These are phyloP conservation scores for Ceratobasidium sp. DNA, from an alignment of 1,284 basidiomycete genomes.

Conservation along the genomic window DNA sequence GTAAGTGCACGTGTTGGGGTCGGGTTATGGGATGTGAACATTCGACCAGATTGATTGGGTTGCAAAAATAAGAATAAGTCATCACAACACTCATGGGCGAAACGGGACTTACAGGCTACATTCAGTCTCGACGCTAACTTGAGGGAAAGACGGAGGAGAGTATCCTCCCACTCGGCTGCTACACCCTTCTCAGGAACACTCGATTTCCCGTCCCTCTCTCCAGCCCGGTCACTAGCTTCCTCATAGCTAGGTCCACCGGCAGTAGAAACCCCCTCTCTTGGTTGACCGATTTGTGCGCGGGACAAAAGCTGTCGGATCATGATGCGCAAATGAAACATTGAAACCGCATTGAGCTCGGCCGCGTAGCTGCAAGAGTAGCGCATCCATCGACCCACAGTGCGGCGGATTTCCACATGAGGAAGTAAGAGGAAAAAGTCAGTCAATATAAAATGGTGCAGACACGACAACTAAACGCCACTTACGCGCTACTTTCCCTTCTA, in stretches of 20 bases:
- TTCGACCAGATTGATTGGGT: too few relatives aligned
- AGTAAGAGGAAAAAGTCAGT: too few relatives aligned
- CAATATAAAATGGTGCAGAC: neutral
- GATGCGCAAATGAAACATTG: slow-evolving; percentile 82
- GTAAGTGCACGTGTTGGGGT: too few relatives aligned
- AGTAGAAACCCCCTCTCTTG: neutral
- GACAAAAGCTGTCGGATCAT: slow-evolving; percentile 79
- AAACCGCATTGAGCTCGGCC: slow-evolving; percentile 75
- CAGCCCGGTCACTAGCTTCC: neutral
- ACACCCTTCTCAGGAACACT: slow-evolving; percentile 48
- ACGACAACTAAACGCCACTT: slow-evolving; percentile 47
- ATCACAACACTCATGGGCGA: neutral
- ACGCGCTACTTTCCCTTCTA: slow-evolving; percentile 81
- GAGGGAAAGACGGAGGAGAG: slow-evolving; percentile 76
- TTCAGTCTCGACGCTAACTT: slow-evolving; percentile 68
- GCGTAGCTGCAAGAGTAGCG: slow-evolving; percentile 43
- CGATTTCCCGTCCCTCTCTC: neutral
- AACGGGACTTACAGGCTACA: slow-evolving; percentile 28
- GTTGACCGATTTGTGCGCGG: slow-evolving; percentile 13
- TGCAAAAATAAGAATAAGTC: too few relatives aligned
- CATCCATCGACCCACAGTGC: neutral
- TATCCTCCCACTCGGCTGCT: slow-evolving; percentile 82
- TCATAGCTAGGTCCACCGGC: neutral
- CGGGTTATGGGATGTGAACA: too few relatives aligned
- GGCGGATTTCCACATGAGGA: too few relatives aligned